These are phyloP conservation scores for Phytophthora aleatoria DNA, from an alignment of 352 stramenopile genomes.

Conservation along the genomic window DNA sequence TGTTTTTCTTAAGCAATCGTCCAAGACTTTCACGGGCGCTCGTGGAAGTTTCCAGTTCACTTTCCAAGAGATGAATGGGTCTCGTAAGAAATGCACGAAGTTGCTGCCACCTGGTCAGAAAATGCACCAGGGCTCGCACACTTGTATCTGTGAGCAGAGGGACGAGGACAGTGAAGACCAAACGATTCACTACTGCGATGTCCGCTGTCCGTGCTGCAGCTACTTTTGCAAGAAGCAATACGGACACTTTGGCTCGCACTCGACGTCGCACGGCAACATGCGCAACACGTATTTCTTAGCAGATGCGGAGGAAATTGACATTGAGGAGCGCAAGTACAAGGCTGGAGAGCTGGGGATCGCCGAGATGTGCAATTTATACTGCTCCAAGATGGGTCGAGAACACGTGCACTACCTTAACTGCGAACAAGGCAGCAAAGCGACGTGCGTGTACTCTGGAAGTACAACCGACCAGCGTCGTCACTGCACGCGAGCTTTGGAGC, in stretches of 20 bases:
- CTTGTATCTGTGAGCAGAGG: constrained; percentile 40
- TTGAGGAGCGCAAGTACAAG: constrained; percentile 76
- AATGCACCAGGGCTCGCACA: constrained; percentile 51
- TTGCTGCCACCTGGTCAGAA: constrained; percentile 46
- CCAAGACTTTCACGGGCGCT: constrained; percentile 65
- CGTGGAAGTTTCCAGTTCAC: constrained; percentile 72
- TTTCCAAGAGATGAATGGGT: constrained; percentile 83
- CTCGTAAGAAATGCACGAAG: constrained; percentile 61
- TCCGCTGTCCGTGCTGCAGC: constrained; percentile 71
- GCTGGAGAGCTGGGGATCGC: constrained; percentile 65
- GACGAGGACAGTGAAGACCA: constrained; percentile 15
- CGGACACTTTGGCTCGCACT: constrained; percentile 57
- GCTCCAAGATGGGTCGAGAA: constrained; percentile 75
- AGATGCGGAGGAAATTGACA: constrained; percentile 61
- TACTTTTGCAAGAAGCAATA: constrained; percentile 78
- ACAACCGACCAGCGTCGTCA: constrained; percentile 69
- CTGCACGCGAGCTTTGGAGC: constrained; percentile 57
- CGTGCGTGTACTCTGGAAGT: constrained; percentile 60
- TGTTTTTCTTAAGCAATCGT: constrained; percentile 71
- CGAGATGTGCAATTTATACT: constrained; percentile 86
- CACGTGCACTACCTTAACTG: constrained; percentile 82
- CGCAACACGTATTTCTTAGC: constrained; percentile 75
- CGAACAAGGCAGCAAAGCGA: constrained; percentile 36
- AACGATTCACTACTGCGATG: constrained; percentile 70
- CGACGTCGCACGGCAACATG: constrained; percentile 84